Evolutionary conservation across 169 alveolate genomes (phyloP).

Genomic region (Eimeria sp.): DNA sequence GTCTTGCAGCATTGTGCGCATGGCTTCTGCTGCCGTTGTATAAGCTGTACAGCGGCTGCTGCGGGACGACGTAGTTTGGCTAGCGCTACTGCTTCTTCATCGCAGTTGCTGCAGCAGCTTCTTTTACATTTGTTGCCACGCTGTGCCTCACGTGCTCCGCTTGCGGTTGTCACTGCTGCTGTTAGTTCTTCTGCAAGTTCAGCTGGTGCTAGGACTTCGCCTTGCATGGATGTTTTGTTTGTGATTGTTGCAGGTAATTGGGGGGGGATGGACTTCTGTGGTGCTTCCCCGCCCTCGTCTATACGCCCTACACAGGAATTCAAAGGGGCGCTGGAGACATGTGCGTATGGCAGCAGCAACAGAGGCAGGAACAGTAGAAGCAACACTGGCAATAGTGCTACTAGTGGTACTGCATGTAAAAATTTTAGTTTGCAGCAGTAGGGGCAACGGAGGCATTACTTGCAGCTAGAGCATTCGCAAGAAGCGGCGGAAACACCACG

Average conservation of each 20-base stretch:
- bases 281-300: slow-evolving; percentile 44
- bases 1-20: slow-evolving; percentile 51
- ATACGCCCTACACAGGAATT: slow-evolving; percentile 48
- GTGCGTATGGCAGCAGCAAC: slow-evolving; percentile 6
- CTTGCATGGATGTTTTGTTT: not conserved
- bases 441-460: not conserved
- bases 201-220: not conserved
- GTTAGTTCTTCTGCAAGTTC: not conserved
- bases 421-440: not conserved
- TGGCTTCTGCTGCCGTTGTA: not conserved
- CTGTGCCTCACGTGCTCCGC: not conserved
- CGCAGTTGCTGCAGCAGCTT: not conserved
- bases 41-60: not conserved
- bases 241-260: slow-evolving; percentile 39
- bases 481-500: not conserved
- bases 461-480: not conserved
- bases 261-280: slow-evolving; percentile 71
- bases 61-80: not conserved
- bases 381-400: not conserved
- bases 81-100: not conserved
- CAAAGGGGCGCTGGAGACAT: slow-evolving; percentile 53
- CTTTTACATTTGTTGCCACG: not conserved
- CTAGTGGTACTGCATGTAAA: not conserved
- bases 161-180: not conserved
- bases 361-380: not conserved